A percentile compares a stretch with the other conserved stretches of the same genome.
Evolutionary conservation across 2,329 filamentous ascomycete species (phyloP).

Genomic region (Botrytis squamosa): DNA sequence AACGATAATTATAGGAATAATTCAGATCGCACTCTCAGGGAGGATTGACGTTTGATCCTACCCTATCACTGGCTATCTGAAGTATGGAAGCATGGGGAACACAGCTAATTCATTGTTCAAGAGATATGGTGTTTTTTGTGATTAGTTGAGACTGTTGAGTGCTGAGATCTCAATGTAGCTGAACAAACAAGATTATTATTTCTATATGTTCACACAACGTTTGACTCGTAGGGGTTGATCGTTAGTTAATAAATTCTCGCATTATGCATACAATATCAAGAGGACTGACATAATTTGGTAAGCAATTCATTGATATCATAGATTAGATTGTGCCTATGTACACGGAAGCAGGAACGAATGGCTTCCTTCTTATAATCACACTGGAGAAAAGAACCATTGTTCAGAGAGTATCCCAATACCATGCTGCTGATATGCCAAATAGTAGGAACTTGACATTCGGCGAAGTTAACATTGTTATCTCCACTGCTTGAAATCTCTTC

Average conservation of each 20-base stretch:
- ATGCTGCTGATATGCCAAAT: background rate
- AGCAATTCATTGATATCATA: background rate
- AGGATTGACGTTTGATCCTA: background rate
- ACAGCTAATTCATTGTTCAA: background rate
- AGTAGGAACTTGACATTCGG: background rate
- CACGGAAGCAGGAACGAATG: background rate
- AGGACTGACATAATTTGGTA: background rate
- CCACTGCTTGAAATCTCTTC: too few relatives aligned
- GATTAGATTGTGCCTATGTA: background rate
- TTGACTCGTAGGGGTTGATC: background rate
- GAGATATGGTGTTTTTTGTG: fast-evolving
- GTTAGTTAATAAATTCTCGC: fast-evolving
- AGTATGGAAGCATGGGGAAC: too few relatives aligned
- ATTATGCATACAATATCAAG: background rate
- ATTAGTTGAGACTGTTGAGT: background rate
- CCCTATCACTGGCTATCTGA: background rate
- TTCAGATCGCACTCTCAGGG: background rate
- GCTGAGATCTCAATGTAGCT: fast-evolving
- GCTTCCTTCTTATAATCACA: background rate
- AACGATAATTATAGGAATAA: background rate
- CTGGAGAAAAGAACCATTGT: background rate
- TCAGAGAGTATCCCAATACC: background rate
- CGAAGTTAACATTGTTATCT: fast-evolving
- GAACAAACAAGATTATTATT: fast-evolving
- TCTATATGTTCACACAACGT: background rate